Percentiles rank a stretch among this genome's conserved stretches.
Conservation (phyloP, 306 rosid species). For the Pterocarpus macrocarpus region DNA sequence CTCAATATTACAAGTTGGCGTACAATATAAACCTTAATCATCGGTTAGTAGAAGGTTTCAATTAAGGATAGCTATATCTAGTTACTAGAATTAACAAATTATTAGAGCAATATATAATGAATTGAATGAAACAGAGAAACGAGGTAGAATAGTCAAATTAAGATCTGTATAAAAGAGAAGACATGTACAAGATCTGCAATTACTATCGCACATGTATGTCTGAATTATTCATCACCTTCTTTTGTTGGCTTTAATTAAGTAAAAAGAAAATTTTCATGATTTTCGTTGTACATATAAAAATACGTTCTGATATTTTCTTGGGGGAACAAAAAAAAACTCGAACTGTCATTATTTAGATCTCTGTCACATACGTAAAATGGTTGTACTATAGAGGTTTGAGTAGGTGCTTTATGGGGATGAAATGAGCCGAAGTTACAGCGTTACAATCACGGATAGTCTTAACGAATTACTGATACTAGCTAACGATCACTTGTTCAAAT, state of each 20-base stretch:
- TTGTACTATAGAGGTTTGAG: too few relatives aligned
- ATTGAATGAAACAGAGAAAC: neutral
- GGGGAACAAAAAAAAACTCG: too few relatives aligned
- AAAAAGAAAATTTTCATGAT: neutral
- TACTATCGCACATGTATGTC: neutral
- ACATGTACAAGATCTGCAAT: neutral
- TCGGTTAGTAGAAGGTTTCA: neutral
- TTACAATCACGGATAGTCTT: too few relatives aligned
- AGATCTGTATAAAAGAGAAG: neutral
- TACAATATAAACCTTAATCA: neutral
- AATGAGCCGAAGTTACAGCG: too few relatives aligned
- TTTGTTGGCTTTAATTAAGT: neutral
- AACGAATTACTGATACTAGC: too few relatives aligned
- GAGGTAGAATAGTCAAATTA: neutral
- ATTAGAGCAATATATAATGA: too few relatives aligned
- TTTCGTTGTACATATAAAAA: too few relatives aligned
- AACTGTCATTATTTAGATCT: too few relatives aligned
- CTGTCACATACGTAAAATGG: too few relatives aligned
- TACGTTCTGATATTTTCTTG: too few relatives aligned
- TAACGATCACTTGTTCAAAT: too few relatives aligned
- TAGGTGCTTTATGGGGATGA: too few relatives aligned
- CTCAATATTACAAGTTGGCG: conserved; percentile 15
- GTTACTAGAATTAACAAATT: neutral
- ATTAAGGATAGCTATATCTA: neutral
- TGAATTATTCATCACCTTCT: neutral